Evolutionary conservation across 345 rosid genomes (phyloP).

Genomic region (Crucihimalaya himalaica): DNA sequence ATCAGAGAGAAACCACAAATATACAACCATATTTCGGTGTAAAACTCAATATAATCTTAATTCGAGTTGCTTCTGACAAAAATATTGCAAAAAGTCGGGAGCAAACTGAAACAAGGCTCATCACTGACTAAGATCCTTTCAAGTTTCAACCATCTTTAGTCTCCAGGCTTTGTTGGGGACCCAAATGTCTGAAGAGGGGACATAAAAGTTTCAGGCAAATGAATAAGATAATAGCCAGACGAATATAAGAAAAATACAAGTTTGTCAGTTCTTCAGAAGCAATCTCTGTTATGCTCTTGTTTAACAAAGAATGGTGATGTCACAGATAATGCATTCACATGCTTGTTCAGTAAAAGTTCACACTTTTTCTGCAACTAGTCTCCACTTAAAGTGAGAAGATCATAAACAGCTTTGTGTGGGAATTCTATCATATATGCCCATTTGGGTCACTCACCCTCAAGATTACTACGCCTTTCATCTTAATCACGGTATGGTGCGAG

Average conservation of each 20-base stretch:
- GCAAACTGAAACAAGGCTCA: background rate
- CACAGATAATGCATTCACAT: conserved; percentile 3
- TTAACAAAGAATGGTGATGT: background rate
- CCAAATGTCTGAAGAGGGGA: background rate
- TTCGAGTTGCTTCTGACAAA: background rate
- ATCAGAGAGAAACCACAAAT: background rate
- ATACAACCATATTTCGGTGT: background rate
- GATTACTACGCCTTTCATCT: conserved; percentile 9
- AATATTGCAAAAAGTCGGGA: background rate
- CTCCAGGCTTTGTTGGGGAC: background rate
- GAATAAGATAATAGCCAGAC: background rate
- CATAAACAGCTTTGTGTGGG: background rate
- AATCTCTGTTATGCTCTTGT: background rate
- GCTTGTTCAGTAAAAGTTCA: background rate
- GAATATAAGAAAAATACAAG: background rate
- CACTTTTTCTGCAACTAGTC: background rate
- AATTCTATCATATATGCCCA: background rate
- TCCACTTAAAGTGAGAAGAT: background rate
- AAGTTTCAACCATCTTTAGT: background rate
- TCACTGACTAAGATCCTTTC: background rate
- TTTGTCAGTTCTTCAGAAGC: background rate
- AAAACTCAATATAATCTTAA: background rate
- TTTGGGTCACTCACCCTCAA: conserved; percentile 20
- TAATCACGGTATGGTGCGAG: conserved; percentile 72
- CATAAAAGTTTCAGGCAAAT: conserved; percentile 4